Base-by-base conservation (phyloP, 257 asterid genomes). In the Phtheirospermum japonicum region DNA sequence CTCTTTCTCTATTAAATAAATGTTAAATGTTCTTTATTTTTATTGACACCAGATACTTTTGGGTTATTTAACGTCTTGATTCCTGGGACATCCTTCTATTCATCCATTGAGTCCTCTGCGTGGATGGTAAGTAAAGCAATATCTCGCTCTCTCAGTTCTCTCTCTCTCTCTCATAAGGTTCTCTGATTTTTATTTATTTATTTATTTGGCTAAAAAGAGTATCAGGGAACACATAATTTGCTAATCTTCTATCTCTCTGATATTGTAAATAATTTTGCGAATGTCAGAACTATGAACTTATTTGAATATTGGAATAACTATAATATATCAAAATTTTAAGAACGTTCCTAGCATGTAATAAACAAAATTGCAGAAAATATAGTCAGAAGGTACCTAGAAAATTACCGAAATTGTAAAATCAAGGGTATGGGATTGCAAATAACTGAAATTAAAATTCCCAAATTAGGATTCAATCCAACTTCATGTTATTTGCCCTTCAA, bases 31-130 rank as follows among this genome's bases (percentile, higher is more conserved):
- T 70, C n/a, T 30, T 45, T 43, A 6, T 66, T 43, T 72, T 6
- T 61, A 59, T 64, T 73, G 52, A 20, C 57, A 39, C 69, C 78
- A 81, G 86, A 82, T 75, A 74, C 59, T 37, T 72, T 69, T 64
- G 88, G 88, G 59, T 59, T 76, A 9, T 75, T 82, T 59, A 79
- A 82, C 59, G 20, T 62, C 69, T 59, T 79, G 72, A 73, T 73
- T 65, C 89, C 85, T 61, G 85, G 85, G 63, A 26, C 83, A 16
- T 77, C 89, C 59, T 77, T 82, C 79, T 82, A 75, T 68, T 75
- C 85, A 52, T 72, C 81, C 48, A 75, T 82, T 46, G 89, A 82
- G 70, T 77, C 80, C 52, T 70, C 78, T 45, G 55, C 81, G 26
- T 82, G 78, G 82, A 79, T 82, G 66, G 87, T 81, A 73, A 75